Conservation (phyloP, 1,139 yeast genomes). For the Maudiozyma humilis region DNA sequence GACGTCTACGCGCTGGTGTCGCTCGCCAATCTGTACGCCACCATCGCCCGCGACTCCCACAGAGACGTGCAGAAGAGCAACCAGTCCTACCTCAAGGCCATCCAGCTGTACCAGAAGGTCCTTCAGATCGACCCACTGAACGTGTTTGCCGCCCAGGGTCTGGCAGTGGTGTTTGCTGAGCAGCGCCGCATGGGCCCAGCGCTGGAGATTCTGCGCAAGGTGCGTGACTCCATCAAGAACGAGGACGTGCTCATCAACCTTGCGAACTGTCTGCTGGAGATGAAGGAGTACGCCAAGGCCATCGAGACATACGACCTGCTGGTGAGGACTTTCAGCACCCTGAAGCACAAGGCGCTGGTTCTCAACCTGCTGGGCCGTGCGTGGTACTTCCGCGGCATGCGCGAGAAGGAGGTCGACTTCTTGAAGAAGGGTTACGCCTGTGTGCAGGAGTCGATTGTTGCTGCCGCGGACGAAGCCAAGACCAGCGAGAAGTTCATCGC, state of each 20-base stretch:
- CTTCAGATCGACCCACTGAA: slow-evolving; percentile 74
- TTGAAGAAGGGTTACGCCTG: slow-evolving; percentile 56
- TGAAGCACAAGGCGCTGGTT: slow-evolving; percentile 45
- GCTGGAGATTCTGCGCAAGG: slow-evolving; percentile 76
- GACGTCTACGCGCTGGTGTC: slow-evolving; percentile 86
- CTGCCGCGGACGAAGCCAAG: slow-evolving; percentile 23
- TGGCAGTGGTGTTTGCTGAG: slow-evolving; percentile 89
- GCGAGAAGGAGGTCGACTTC: slow-evolving; percentile 55
- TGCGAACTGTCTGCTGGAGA: slow-evolving; percentile 80
- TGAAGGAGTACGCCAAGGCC: slow-evolving; percentile 76
- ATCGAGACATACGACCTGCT: slow-evolving; percentile 86
- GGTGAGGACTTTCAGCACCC: slow-evolving; percentile 53
- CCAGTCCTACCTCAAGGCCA: slow-evolving; percentile 77
- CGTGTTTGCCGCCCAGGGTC: slow-evolving; percentile 96
- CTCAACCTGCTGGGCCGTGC: slow-evolving; percentile 76
- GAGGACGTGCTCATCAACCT: slow-evolving; percentile 75
- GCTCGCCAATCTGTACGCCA: slow-evolving; percentile 77
- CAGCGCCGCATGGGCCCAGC: slow-evolving; percentile 72
- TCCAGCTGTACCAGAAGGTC: slow-evolving; percentile 84
- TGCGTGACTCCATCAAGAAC: slow-evolving; percentile 82
- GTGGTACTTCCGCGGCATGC: slow-evolving; percentile 76
- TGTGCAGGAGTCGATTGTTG: slow-evolving; percentile 49
- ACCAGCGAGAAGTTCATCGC: slow-evolving; percentile 32
- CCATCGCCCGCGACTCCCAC: slow-evolving; percentile 65
- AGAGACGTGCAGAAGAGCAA: slow-evolving; percentile 55